Conservation (phyloP, 2,329 filamentous ascomycete species). For the Xylariaceae sp. region DNA sequence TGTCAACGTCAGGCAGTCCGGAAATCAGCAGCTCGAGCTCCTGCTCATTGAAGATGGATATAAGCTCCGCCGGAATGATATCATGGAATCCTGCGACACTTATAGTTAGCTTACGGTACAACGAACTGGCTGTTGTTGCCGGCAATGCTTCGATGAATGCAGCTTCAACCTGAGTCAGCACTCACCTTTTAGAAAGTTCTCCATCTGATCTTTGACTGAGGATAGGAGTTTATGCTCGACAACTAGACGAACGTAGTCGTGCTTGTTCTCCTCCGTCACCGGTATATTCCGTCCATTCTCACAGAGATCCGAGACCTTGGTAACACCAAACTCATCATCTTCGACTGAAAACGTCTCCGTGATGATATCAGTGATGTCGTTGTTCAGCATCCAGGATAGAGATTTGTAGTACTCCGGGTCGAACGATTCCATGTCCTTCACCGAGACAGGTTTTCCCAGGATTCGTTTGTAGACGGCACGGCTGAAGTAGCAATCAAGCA, state of each 20-base stretch:
- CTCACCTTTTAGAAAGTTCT: constrained; percentile 80
- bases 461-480: constrained; percentile 98
- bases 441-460: constrained; percentile 85
- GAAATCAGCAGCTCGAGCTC: constrained; percentile 95
- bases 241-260: constrained; percentile 90
- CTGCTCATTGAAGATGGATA: constrained; percentile 98
- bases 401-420: constrained; percentile 99
- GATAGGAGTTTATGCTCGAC: constrained; percentile 90
- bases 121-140: not conserved
- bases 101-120: constrained; percentile 29
- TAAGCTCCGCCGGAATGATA: constrained; percentile 88
- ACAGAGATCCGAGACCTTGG: constrained; percentile 78
- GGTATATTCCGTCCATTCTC: constrained; percentile 84
- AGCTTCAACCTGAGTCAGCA: not conserved
- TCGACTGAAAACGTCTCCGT: constrained; percentile 94
- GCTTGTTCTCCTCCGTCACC: constrained; percentile 97
- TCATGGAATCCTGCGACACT: constrained; percentile 75
- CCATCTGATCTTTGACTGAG: constrained; percentile 90
- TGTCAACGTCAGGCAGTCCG: constrained; percentile 91
- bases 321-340: constrained; percentile 88
- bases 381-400: constrained; percentile 95
- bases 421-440: constrained; percentile 99
- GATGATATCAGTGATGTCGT: constrained; percentile 97
- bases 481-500: constrained; percentile 98
- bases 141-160: no score